A percentile compares a stretch with the other conserved stretches of the same genome.
Conservation (phyloP, 306 rosid genomes). For the Astragalus membranaceus region DNA sequence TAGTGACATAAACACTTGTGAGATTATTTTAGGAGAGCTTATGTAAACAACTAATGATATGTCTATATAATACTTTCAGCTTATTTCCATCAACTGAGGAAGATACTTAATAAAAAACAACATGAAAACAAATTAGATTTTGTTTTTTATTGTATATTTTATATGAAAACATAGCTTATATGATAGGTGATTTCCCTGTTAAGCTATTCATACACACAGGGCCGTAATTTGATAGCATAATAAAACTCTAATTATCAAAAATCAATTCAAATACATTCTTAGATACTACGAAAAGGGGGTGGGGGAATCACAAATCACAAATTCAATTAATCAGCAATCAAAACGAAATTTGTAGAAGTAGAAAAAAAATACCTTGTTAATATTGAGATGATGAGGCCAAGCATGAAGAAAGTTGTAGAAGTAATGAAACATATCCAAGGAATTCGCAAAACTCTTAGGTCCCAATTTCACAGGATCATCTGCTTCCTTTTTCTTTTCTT, state of each 20-base stretch:
- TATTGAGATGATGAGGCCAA: constrained; percentile 71
- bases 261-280: background rate
- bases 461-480: constrained; percentile 35
- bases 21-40: too few species aligned
- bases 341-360: background rate
- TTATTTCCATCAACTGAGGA: too few species aligned
- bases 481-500: constrained; percentile 11
- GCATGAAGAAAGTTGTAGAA: constrained; percentile 57
- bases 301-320: background rate
- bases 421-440: constrained; percentile 63
- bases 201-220: too few species aligned
- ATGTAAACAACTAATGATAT: too few species aligned
- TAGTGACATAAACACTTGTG: too few species aligned
- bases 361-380: constrained; percentile 55
- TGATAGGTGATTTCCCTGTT: too few species aligned
- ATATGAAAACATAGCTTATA: too few species aligned
- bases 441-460: constrained; percentile 45
- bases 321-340: background rate
- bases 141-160: too few species aligned
- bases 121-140: too few species aligned
- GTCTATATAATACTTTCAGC: too few species aligned
- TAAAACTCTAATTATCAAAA: background rate
- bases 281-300: background rate
- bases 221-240: background rate
- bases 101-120: too few species aligned